Conservation (phyloP, 768 basidiomycete genomes). For the Cantharellus cinnabarinus region DNA sequence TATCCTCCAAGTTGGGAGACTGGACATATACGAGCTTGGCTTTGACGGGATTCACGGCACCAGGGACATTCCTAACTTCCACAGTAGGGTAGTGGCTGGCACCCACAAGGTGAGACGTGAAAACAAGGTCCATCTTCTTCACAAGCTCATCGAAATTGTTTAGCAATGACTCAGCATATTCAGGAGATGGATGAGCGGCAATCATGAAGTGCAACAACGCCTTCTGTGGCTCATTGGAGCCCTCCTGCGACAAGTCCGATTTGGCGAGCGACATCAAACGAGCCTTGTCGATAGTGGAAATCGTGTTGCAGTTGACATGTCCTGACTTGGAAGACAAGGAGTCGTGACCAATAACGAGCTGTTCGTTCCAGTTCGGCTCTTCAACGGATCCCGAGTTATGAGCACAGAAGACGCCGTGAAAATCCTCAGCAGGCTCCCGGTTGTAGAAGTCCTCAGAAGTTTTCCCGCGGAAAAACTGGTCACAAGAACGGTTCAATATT, state of each 20-base stretch:
- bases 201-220: constrained; percentile 66
- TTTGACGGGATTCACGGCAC: constrained; percentile 62
- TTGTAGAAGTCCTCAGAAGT: constrained; percentile 19
- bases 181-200: constrained; percentile 38
- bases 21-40: constrained; percentile 63
- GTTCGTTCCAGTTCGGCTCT: neutral
- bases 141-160: constrained; percentile 30
- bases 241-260: neutral
- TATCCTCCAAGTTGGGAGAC: constrained; percentile 31
- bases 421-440: neutral
- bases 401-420: constrained; percentile 2
- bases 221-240: constrained; percentile 20
- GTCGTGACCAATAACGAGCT: neutral
- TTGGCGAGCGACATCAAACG: constrained; percentile 2
- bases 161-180: constrained; percentile 29
- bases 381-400: neutral
- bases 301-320: constrained; percentile 8
- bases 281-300: neutral
- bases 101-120: constrained; percentile 26
- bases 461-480: constrained; percentile 57
- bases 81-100: constrained; percentile 23
- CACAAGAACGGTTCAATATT: neutral
- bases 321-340: constrained; percentile 2
- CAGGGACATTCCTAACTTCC: constrained; percentile 42
- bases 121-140: constrained; percentile 26